Percentiles rank a stretch among this genome's conserved stretches.
Conservation (phyloP, 1,284 basidiomycete genomes). For the Cutaneotrichosporon dermatis region DNA sequence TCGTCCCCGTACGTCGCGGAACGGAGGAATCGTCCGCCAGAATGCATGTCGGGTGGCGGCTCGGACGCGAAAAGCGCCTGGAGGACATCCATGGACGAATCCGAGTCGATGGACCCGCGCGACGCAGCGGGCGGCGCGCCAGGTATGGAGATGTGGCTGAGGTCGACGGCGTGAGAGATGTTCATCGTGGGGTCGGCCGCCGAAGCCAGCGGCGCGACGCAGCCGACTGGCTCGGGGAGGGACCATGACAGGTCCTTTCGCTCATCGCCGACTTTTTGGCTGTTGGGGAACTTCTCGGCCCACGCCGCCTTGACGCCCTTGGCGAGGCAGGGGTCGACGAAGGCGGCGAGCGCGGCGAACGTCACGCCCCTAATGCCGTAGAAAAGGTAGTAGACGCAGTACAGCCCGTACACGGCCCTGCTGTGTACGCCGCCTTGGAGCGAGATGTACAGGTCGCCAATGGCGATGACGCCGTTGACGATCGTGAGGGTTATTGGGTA, state of each 20-base stretch:
- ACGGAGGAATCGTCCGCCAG: neutral
- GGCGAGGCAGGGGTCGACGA: slow-evolving; percentile 18
- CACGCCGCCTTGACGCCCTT: slow-evolving; percentile 11
- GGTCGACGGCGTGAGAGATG: neutral
- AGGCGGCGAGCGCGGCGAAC: slow-evolving; percentile 13
- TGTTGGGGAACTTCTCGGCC: slow-evolving; percentile 1
- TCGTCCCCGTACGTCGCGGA: neutral
- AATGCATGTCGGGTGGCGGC: slow-evolving; percentile 6
- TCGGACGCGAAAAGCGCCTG: slow-evolving; percentile 13
- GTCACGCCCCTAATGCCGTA: slow-evolving; percentile 17
- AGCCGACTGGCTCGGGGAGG: neutral
- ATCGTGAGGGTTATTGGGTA: slow-evolving; percentile 27
- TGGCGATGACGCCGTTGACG: slow-evolving; percentile 26
- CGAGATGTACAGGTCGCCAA: slow-evolving; percentile 21
- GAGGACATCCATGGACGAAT: slow-evolving; percentile 14
- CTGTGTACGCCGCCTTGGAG: slow-evolving; percentile 9
- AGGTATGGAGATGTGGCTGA: neutral
- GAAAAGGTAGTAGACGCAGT: slow-evolving; percentile 21
- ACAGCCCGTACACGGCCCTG: slow-evolving; percentile 14
- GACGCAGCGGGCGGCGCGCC: neutral
- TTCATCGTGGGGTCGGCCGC: neutral
- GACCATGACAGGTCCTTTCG: neutral
- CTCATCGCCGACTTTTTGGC: neutral
- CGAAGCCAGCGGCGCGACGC: neutral
- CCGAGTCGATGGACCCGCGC: slow-evolving; percentile 2